Conservation (phyloP, 1,284 basidiomycete species). For the Wolfiporia cocos region DNA sequence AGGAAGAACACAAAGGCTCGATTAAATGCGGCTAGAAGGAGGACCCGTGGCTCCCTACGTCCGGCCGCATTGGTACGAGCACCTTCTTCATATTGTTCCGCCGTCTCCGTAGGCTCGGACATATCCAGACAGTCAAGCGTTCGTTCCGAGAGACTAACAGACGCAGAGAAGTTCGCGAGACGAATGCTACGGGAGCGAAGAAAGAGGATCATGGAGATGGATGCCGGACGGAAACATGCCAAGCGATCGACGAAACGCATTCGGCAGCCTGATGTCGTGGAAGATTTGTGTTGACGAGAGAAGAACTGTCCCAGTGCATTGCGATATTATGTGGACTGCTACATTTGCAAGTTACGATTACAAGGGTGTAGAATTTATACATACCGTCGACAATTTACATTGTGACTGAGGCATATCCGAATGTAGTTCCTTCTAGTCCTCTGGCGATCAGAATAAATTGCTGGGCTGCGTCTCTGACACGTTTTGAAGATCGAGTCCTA, state of each 20-base stretch:
- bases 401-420: slow-evolving; percentile 53
- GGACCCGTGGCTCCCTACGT: slow-evolving; percentile 13
- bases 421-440: slow-evolving; percentile 70
- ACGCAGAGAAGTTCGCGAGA: slow-evolving; percentile 30
- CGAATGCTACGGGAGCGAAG: slow-evolving; percentile 30
- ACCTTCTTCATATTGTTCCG: slow-evolving; percentile 29
- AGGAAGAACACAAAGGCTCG: slow-evolving; percentile 1
- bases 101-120: slow-evolving; percentile 26
- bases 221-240: background rate
- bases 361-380: no score
- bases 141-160: slow-evolving; percentile 22
- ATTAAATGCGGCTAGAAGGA: slow-evolving; percentile 10
- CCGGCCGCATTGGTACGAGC: slow-evolving; percentile 19
- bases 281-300: no score
- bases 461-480: slow-evolving; percentile 66
- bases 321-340: no score
- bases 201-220: slow-evolving; percentile 19
- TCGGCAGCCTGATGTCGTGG: no score
- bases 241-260: background rate
- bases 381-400: no score
- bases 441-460: slow-evolving; percentile 71
- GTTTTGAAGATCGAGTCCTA: slow-evolving; percentile 32
- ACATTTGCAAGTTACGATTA: no score
- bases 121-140: slow-evolving; percentile 24
- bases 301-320: no score